Conservation (phyloP, 2,329 filamentous ascomycete genomes). For the Gnomoniopsis sp. region DNA sequence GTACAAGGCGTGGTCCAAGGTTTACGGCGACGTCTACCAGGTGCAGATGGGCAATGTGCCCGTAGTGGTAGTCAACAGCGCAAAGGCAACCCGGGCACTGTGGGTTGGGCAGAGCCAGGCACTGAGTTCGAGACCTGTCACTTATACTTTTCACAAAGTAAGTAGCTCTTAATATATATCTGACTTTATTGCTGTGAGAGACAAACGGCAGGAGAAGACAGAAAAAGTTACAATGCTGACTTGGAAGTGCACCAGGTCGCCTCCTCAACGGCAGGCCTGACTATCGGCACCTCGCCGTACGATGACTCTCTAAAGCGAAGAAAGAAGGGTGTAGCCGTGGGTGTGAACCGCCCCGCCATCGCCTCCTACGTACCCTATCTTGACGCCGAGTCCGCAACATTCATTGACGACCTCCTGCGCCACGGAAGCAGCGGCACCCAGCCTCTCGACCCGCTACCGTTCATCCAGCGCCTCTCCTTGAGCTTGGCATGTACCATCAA, state of each 20-base stretch:
- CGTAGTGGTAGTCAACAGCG: constrained; percentile 64
- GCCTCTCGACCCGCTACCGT: constrained; percentile 16
- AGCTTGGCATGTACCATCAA: constrained; percentile 20
- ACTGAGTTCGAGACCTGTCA: constrained; percentile 60
- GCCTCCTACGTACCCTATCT: constrained; percentile 67
- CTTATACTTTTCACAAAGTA: constrained; percentile 62
- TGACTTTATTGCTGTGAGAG: neutral
- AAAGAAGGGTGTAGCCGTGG: constrained; percentile 63
- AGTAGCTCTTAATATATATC: neutral
- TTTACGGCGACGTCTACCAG: constrained; percentile 30
- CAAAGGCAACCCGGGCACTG: constrained; percentile 59
- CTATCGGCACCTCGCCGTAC: constrained; percentile 65
- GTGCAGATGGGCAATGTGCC: constrained; percentile 43
- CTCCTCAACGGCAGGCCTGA: constrained; percentile 35
- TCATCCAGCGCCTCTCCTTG: constrained; percentile 18
- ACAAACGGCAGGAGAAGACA: too few species aligned
- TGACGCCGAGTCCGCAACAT: constrained; percentile 56
- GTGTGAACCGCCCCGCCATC: constrained; percentile 61
- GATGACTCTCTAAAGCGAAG: constrained; percentile 64
- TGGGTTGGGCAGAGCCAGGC: constrained; percentile 66
- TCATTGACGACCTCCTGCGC: constrained; percentile 53
- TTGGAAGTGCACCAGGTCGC: neutral
- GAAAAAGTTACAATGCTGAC: neutral
- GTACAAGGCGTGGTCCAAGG: constrained; percentile 34
- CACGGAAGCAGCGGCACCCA: constrained; percentile 49